Evolutionary conservation across 441 rosid genomes (phyloP).

Genomic region (Gossypium davidsonii): DNA sequence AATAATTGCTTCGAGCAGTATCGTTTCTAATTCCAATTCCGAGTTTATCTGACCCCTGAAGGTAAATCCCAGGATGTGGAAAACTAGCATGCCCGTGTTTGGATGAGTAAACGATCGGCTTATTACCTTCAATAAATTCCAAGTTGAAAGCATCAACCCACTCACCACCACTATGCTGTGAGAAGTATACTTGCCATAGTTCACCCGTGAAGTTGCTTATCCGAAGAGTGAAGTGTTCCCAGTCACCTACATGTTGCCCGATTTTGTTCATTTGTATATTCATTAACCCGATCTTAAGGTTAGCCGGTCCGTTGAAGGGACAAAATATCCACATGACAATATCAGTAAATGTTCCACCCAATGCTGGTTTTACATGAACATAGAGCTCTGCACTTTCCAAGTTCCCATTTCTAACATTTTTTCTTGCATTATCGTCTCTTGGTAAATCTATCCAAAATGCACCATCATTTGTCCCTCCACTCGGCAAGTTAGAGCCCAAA

Average conservation of each 20-base stretch:
- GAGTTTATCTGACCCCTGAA: constrained; percentile 54
- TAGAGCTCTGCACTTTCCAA: constrained; percentile 56
- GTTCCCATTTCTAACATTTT: constrained; percentile 39
- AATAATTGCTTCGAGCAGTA: constrained; percentile 36
- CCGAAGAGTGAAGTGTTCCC: constrained; percentile 71
- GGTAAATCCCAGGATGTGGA: constrained; percentile 55
- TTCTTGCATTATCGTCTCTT: constrained; percentile 33
- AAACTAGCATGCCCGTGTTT: constrained; percentile 64
- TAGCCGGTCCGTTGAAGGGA: constrained; percentile 67
- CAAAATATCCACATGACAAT: constrained; percentile 67
- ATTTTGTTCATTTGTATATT: constrained; percentile 44
- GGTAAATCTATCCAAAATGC: constrained; percentile 62
- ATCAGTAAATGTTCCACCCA: constrained; percentile 66
- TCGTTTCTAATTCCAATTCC: constrained; percentile 59
- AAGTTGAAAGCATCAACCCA: constrained; percentile 47
- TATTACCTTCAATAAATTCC: constrained; percentile 45
- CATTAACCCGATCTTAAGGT: constrained; percentile 51
- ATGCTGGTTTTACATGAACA: constrained; percentile 60
- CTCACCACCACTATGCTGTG: constrained; percentile 65
- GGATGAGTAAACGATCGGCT: constrained; percentile 49
- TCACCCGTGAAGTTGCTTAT: constrained; percentile 61
- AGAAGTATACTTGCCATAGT: constrained; percentile 53
- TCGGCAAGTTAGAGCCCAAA: constrained; percentile 50
- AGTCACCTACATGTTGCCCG: constrained; percentile 62
- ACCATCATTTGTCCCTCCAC: constrained; percentile 46